Percentiles rank a stretch among this genome's conserved stretches.
Evolutionary conservation across 495 filamentous ascomycete genomes (phyloP).

Genomic region (Aspergillus campestris): DNA sequence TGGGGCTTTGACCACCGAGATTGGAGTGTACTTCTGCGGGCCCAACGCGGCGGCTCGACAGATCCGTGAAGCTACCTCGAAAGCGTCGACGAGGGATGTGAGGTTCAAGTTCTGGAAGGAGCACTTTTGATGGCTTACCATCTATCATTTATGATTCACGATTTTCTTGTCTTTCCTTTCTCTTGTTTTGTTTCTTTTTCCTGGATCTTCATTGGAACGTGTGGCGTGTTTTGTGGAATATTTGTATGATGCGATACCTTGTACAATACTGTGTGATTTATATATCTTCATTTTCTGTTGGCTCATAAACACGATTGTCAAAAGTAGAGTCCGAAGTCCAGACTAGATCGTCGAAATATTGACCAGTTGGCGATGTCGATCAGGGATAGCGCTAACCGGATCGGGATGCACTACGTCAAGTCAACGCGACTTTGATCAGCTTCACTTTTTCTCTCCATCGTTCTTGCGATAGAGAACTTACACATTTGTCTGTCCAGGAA

Average conservation of each 20-base stretch:
- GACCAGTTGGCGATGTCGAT: too few relatives aligned
- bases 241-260: slow-evolving; percentile 9
- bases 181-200: not conserved
- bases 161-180: not conserved
- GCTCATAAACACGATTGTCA: too few relatives aligned
- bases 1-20: slow-evolving; percentile 59
- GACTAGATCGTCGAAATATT: too few relatives aligned
- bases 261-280: slow-evolving; percentile 4
- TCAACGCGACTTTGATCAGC: too few relatives aligned
- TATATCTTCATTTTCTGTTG: too few relatives aligned
- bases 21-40: slow-evolving; percentile 98
- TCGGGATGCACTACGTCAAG: too few relatives aligned
- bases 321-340: not conserved
- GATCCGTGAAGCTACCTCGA: slow-evolving; percentile 72
- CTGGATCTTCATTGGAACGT: not conserved
- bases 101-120: slow-evolving; percentile 99
- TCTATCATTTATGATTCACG: not conserved
- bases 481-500: too few relatives aligned
- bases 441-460: too few relatives aligned
- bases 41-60: slow-evolving; percentile 71
- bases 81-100: slow-evolving; percentile 64
- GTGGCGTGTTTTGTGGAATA: not conserved
- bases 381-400: too few relatives aligned
- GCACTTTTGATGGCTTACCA: slow-evolving; percentile 47
- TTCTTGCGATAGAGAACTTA: too few relatives aligned